Evolutionary conservation across 1,139 yeast species (phyloP).

Genomic region (Yamadazyma kanchanaburiensis): DNA sequence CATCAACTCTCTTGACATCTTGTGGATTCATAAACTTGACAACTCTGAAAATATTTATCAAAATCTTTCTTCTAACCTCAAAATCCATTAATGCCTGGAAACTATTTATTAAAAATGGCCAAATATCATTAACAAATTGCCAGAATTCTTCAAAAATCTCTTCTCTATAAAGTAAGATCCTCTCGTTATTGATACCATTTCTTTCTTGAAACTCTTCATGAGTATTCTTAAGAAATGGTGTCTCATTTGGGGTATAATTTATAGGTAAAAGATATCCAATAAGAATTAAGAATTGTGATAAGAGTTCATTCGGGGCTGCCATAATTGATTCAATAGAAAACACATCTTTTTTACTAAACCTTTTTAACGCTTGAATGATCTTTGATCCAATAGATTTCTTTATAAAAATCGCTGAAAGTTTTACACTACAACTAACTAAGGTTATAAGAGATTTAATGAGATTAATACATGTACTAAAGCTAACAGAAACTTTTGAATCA

Average conservation of each 20-base stretch:
- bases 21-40: slow-evolving; percentile 26
- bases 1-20: slow-evolving; percentile 18
- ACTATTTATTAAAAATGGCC: slow-evolving; percentile 63
- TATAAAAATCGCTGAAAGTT: slow-evolving; percentile 38
- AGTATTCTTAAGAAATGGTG: slow-evolving; percentile 29
- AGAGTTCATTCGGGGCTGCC: slow-evolving; percentile 68
- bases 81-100: slow-evolving; percentile 76
- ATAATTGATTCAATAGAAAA: slow-evolving; percentile 67
- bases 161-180: slow-evolving; percentile 23
- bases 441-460: slow-evolving; percentile 42
- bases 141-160: slow-evolving; percentile 25
- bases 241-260: slow-evolving; percentile 22
- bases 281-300: slow-evolving; percentile 54
- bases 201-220: slow-evolving; percentile 24
- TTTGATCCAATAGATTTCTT: slow-evolving; percentile 40
- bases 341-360: slow-evolving; percentile 26
- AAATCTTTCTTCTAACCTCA: slow-evolving; percentile 57
- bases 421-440: slow-evolving; percentile 35
- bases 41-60: slow-evolving; percentile 57
- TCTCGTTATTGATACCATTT: slow-evolving; percentile 21
- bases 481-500: slow-evolving; percentile 19
- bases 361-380: slow-evolving; percentile 44
- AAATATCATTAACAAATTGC: slow-evolving; percentile 47
- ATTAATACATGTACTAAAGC: slow-evolving; percentile 31
- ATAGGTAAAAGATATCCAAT: slow-evolving; percentile 59